phyloP scores from a whole-genome alignment of 225 moss, liverwort and hornwort species.

The Takakia lepidozioides region DNA sequence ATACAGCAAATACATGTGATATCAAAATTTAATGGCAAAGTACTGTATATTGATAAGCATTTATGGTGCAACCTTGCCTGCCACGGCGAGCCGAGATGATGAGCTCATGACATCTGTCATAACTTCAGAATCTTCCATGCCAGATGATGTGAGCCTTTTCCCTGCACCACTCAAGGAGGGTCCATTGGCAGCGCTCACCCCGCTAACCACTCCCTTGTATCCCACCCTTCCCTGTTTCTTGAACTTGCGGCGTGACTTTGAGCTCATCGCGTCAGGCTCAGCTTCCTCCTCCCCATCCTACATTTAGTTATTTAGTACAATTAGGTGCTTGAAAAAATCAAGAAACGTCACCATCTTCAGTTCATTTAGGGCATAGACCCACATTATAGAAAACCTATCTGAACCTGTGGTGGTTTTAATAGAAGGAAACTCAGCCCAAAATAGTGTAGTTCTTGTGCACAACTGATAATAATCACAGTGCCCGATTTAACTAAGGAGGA shows the following conservation, averaged over 20 bases:
- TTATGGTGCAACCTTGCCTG: not conserved
- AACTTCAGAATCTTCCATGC: slow-evolving; percentile 13
- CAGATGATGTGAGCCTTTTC: slow-evolving; percentile 11
- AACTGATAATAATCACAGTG: too few species aligned
- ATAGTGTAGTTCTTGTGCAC: not conserved
- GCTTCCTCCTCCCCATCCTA: slow-evolving; percentile 21
- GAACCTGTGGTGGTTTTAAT: not conserved
- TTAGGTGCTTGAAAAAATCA: not conserved
- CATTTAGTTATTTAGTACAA: slow-evolving; percentile 8
- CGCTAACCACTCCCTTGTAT: slow-evolving; percentile 24
- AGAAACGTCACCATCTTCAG: not conserved
- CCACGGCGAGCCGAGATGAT: slow-evolving; percentile 8
- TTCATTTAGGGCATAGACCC: not conserved
- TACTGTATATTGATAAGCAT: not conserved
- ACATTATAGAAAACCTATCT: not conserved
- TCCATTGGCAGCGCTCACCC: too few species aligned
- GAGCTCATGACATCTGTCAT: not conserved
- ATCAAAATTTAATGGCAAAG: too few species aligned
- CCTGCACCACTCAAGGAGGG: slow-evolving; percentile 12
- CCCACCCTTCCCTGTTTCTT: slow-evolving; percentile 26
- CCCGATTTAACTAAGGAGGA: too few species aligned
- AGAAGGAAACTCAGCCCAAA: not conserved
- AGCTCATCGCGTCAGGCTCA: slow-evolving; percentile 15
- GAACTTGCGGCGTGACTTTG: slow-evolving; percentile 26
- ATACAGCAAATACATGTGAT: too few species aligned